phyloP scores from a whole-genome alignment of 2,329 filamentous ascomycete species.

The Aureobasidium mangrovei region DNA sequence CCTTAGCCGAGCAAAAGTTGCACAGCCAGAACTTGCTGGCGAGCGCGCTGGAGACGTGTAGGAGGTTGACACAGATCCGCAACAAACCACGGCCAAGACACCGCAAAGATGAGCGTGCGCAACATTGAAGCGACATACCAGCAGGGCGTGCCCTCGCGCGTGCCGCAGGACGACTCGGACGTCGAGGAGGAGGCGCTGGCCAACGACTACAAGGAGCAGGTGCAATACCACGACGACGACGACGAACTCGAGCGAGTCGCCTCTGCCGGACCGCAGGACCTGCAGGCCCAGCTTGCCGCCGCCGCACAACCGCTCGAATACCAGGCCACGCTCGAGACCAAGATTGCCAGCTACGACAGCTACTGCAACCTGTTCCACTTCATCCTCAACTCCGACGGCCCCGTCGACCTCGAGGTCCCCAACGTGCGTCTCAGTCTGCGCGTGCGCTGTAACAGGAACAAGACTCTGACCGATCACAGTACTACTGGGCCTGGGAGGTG shows the following conservation, averaged over 20 bases:
- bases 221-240: constrained; percentile 62
- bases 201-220: constrained; percentile 92
- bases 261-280: constrained; percentile 69
- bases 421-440: constrained; percentile 56
- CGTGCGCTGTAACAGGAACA: constrained; percentile 16
- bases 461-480: constrained; percentile 44
- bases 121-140: constrained; percentile 29
- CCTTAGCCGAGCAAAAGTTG: constrained; percentile 10
- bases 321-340: constrained; percentile 88
- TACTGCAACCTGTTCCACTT: constrained; percentile 99
- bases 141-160: constrained; percentile 31
- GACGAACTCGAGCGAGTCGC: constrained; percentile 62
- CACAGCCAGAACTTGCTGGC: constrained; percentile 11
- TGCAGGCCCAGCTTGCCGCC: constrained; percentile 82
- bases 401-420: constrained; percentile 91
- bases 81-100: not conserved
- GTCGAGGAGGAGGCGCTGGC: constrained; percentile 93
- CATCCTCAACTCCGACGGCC: constrained; percentile 98
- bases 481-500: constrained; percentile 99
- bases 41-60: not conserved
- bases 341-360: constrained; percentile 97
- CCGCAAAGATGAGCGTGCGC: constrained; percentile 29
- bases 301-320: constrained; percentile 94
- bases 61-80: not conserved
- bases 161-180: constrained; percentile 59